These are phyloP conservation scores for Aegilops bicornis DNA, from an alignment of 176 grass and related monocot genomes.

Conservation along the genomic window DNA sequence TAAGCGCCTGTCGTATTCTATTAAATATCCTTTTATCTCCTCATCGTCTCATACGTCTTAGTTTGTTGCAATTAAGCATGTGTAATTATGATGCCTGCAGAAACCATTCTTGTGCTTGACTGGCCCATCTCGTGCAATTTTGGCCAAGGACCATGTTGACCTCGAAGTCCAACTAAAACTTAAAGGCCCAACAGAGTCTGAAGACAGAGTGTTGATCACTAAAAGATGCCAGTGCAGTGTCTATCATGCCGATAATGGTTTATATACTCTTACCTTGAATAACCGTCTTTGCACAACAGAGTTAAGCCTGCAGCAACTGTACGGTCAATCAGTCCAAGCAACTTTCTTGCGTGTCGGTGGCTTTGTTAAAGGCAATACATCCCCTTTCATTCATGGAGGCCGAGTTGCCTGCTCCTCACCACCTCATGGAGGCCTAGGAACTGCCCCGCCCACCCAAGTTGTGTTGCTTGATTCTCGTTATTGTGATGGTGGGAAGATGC, in stretches of 20 bases:
- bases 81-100: neutral
- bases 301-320: neutral
- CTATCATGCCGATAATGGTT: neutral
- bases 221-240: neutral
- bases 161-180: neutral
- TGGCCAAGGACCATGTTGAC: neutral
- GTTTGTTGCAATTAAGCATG: neutral
- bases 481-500: neutral
- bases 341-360: neutral
- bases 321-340: neutral
- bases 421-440: neutral
- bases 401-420: neutral
- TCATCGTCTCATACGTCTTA: neutral
- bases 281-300: neutral
- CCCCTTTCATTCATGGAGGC: neutral
- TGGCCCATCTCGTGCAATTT: neutral
- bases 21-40: neutral
- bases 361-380: neutral
- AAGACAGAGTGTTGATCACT: neutral
- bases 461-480: neutral
- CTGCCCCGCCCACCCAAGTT: neutral
- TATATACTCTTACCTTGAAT: neutral
- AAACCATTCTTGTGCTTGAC: neutral
- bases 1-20: neutral
- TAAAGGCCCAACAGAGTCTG: neutral